Conservation (phyloP, 768 basidiomycete genomes). For the Rhodotorula kratochvilovae region DNA sequence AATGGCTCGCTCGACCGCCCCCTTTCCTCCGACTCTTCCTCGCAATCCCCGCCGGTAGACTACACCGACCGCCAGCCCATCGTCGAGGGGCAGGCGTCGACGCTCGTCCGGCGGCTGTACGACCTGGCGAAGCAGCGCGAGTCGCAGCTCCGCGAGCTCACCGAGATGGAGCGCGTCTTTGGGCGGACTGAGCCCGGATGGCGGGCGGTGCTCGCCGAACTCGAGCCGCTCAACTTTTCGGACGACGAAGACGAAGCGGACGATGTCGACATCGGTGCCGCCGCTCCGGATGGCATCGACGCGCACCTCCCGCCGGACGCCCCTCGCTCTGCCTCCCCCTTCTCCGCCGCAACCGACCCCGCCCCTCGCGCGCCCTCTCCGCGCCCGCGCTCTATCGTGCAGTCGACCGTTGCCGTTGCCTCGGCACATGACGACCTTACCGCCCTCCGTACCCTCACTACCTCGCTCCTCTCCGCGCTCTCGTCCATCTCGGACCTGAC, state of each 20-base stretch:
- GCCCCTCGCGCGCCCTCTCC: not conserved
- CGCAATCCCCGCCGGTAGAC: not conserved
- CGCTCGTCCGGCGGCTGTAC: conserved; percentile 71
- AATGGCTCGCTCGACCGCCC: not conserved
- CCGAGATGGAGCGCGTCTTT: not conserved
- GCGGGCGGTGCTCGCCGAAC: conserved; percentile 60
- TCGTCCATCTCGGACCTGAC: conserved; percentile 77
- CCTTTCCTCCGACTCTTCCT: conserved; percentile 43
- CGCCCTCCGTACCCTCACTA: conserved; percentile 67
- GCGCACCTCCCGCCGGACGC: conserved; percentile 38
- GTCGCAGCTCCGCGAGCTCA: conserved; percentile 11
- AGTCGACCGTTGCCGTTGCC: not conserved
- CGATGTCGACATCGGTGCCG: conserved; percentile 50
- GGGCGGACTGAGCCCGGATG: not conserved
- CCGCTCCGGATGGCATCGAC: conserved; percentile 46
- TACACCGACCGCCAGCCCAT: conserved; percentile 30
- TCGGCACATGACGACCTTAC: conserved; percentile 54
- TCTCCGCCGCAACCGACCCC: conserved; percentile 47
- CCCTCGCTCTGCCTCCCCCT: conserved; percentile 32
- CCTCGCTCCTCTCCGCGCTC: conserved; percentile 69
- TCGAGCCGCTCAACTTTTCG: conserved; percentile 2
- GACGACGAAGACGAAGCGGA: conserved; percentile 52
- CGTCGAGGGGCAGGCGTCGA: conserved; percentile 67
- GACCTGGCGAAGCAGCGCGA: conserved; percentile 72
- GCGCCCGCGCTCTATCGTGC: not conserved